Evolutionary conservation across 1,284 basidiomycete species (phyloP).

Genomic region (Puccinia hordei): DNA sequence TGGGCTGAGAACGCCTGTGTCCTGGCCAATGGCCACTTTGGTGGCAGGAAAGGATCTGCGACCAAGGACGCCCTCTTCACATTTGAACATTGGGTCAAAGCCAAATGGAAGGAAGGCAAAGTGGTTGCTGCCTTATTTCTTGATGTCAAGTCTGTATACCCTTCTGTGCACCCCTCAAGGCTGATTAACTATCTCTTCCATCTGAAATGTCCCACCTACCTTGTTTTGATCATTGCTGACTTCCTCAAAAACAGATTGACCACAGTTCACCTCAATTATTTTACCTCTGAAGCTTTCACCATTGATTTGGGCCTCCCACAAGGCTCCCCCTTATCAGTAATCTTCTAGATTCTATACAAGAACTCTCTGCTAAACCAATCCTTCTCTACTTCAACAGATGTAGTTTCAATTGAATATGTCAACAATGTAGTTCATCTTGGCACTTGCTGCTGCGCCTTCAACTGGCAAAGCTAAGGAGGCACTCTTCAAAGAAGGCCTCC

Average conservation of each 20-base stretch:
- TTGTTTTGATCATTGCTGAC: neutral
- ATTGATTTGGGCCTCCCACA: slow-evolving; percentile 20
- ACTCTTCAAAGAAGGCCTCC: neutral
- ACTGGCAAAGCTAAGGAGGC: neutral
- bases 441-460: neutral
- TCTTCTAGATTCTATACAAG: slow-evolving; percentile 31
- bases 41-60: neutral
- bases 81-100: neutral
- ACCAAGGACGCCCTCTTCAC: neutral
- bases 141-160: slow-evolving; percentile 26
- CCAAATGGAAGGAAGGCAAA: slow-evolving; percentile 33
- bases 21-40: neutral
- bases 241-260: slow-evolving; percentile 8
- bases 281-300: neutral
- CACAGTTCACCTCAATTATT: neutral
- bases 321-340: slow-evolving; percentile 24
- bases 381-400: neutral
- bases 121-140: neutral
- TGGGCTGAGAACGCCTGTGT: neutral
- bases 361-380: neutral
- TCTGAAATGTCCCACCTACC: neutral
- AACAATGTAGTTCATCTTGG: slow-evolving; percentile 30
- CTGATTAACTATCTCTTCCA: neutral
- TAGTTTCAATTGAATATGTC: slow-evolving; percentile 2
- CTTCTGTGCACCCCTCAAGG: neutral